Percentiles rank a stretch among this genome's conserved stretches.
Evolutionary conservation across 1,139 yeast species (phyloP).

Genomic region (Insectozyma bohioensis): DNA sequence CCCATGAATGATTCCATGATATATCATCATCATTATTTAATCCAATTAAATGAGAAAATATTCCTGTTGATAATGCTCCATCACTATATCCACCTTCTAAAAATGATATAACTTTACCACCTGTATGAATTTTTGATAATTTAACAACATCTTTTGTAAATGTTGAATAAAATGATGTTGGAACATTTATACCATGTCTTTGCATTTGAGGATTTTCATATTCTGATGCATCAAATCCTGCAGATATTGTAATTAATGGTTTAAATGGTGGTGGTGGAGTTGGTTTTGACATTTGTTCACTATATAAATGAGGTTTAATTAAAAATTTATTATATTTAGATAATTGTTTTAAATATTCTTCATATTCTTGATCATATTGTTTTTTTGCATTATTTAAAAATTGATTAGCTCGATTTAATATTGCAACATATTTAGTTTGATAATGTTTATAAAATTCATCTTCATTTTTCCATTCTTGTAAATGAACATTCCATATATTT

Average conservation of each 20-base stretch:
- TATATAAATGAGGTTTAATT: constrained; percentile 30
- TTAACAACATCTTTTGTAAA: constrained; percentile 73
- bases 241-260: constrained; percentile 71
- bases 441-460: constrained; percentile 68
- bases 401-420: constrained; percentile 68
- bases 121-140: constrained; percentile 59
- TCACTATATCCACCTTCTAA: constrained; percentile 90
- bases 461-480: constrained; percentile 62
- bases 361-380: constrained; percentile 41
- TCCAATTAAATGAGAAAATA: constrained; percentile 76
- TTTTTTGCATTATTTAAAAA: constrained; percentile 54
- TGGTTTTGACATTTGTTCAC: constrained; percentile 26
- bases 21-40: constrained; percentile 44
- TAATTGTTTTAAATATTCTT: constrained; percentile 28
- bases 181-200: constrained; percentile 80
- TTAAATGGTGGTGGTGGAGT: constrained; percentile 55
- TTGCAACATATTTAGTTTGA: constrained; percentile 57
- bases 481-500: constrained; percentile 83
- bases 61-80: constrained; percentile 78
- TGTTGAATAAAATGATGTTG: constrained; percentile 73
- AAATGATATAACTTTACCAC: constrained; percentile 66
- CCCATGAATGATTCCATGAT: constrained; percentile 66
- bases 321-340: constrained; percentile 30
- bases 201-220: constrained; percentile 83
- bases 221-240: constrained; percentile 90